Evolutionary conservation across 352 stramenopile species (phyloP), one percentile per base, ranked within the genome.

Genomic region (Plasmopara muralis): DNA sequence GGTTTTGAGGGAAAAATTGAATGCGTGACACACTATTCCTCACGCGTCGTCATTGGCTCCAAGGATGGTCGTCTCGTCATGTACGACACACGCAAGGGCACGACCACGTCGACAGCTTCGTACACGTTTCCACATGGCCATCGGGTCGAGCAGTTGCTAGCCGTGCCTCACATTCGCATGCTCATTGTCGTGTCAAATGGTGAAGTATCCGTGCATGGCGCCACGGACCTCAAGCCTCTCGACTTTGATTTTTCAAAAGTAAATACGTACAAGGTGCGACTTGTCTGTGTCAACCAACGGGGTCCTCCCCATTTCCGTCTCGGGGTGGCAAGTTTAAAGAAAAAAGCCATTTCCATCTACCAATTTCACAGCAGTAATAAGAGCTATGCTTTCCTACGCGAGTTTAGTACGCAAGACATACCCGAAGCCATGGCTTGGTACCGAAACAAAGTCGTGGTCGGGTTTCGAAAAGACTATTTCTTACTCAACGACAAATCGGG

Each of bases 131-230:
- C 69, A 25, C 83, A 94, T 55, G 76, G 79, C 15, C 71, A 85
- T 37, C 60, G 74, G 9, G 74, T 94, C 25, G 74, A 92, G 63
- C 81, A 94, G 60, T 61, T 94, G 43, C 55, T 94, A 18, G 83
- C 81, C 6, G 81, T 94, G 47, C 83, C 83, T 15, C 83, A 94
- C 44, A 92, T 94, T 48, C 83, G 83, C 47, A 90, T 94, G 79
- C 70, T 94, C 20, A 80, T 94, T 35, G 81, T 85, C 1, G 66
- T 94, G 15, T 66, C 83, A 9, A 89, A 94, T 44, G 81, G 83
- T 20, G 60, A 87, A 55, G 29, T 92, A 8, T 83, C 66, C 12
- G 79, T 73, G 2, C 81, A 92, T 56, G 80, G 79, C 9, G 83
- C 83, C 2, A 92, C 81, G 31, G 83, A 94, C 43, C 62, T 94